Evolutionary conservation across 2,329 filamentous ascomycete species (phyloP).

Genomic region (Canariomyces notabilis): DNA sequence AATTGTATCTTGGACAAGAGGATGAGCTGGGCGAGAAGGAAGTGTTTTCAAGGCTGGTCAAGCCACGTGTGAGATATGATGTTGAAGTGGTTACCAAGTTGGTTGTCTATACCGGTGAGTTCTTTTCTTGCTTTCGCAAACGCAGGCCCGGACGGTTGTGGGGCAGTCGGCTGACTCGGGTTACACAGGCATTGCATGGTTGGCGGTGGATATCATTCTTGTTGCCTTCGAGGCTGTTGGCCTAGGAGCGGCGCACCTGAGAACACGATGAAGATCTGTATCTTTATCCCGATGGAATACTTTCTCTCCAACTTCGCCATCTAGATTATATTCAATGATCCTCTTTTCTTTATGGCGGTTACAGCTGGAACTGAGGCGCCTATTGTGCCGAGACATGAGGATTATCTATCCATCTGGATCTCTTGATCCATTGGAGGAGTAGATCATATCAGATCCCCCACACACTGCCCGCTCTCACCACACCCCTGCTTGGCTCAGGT

Average conservation of each 20-base stretch:
- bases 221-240: conserved; percentile 63
- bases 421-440: not conserved
- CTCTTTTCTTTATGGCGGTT: no score
- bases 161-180: conserved; percentile 15
- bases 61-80: conserved; percentile 88
- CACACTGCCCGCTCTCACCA: conserved; percentile 7
- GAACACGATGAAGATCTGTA: not conserved
- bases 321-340: no score
- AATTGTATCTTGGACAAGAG: conserved; percentile 37
- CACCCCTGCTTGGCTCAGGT: conserved; percentile 8
- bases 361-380: no score
- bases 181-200: conserved; percentile 65
- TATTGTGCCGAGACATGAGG: no score
- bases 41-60: conserved; percentile 78
- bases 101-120: conserved; percentile 80
- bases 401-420: no score
- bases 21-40: conserved; percentile 63
- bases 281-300: no score
- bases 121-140: conserved; percentile 9
- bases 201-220: conserved; percentile 71
- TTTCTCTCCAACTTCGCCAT: no score
- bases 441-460: not conserved
- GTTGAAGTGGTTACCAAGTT: conserved; percentile 98
- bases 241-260: conserved; percentile 41
- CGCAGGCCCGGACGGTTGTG: not conserved